Base-by-base conservation (phyloP, 305 asterid species). In the Solanum hybrid region DNA sequence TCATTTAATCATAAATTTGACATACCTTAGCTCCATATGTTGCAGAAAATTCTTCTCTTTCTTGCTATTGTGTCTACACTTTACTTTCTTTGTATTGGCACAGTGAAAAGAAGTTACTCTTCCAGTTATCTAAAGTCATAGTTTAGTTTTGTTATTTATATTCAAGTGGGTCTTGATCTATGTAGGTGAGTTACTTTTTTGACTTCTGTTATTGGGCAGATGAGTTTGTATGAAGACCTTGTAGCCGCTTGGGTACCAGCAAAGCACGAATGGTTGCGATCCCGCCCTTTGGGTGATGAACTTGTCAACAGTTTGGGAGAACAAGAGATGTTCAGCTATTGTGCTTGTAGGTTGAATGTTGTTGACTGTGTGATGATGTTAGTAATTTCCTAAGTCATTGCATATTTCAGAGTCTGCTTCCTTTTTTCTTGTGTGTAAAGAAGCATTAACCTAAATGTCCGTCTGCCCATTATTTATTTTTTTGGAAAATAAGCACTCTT, bases 181-280 rank as follows among this genome's bases (percentile, higher is more conserved):
- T 57, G 36, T 65, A 15, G 87, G 78, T 78, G 39, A 79, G 34
- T 51, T 32, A 14, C 26, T 79, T 77, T 79, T 79, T 79, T 38
- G 36, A 32, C 31, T 82, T 89, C 68, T 78, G 65, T 87, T 72
- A 90, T 90, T 92, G 90, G 93, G 94, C 94, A 97, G 99, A 94
- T 97, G 97, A 96, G 99, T 93, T 96, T 97, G 92, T 96, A 97
- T 93, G 99, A 96, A 92, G 98, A 97, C 93, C 94, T 96, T 91
- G 98, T 97, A 89, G 99, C 99, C 77, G 98, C 99, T 82, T 96
- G 99, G 99, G 99, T 96, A 90, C 98, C 98, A 91, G 95, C 95
- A 91, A 96, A 92, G 95, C 98, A 97, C 90, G 96, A 95, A 92
- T 97, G 98, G 99, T 92, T 97, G 95, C 94, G 89, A 92, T 76